phyloP scores from a whole-genome alignment of 2,329 filamentous ascomycete genomes.

The Calonectria multiphialidica region DNA sequence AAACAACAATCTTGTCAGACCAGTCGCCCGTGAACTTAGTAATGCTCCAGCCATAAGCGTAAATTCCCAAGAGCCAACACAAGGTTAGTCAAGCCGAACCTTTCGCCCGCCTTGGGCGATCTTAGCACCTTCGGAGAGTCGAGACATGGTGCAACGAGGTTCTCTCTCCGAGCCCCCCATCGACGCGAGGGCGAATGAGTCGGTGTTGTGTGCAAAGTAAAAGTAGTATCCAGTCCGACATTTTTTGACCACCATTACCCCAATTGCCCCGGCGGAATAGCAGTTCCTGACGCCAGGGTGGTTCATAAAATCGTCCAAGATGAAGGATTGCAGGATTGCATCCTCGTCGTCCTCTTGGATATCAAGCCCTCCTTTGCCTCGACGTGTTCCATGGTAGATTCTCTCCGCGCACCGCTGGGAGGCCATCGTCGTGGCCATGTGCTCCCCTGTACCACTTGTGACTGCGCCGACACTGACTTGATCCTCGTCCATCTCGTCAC shows the following conservation, averaged over 20 bases:
- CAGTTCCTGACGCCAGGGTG: slow-evolving; percentile 88
- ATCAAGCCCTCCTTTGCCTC: slow-evolving; percentile 70
- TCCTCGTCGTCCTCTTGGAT: slow-evolving; percentile 82
- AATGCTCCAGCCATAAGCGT: not conserved
- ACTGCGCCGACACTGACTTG: slow-evolving; percentile 82
- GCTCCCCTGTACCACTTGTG: slow-evolving; percentile 95
- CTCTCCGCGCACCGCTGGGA: slow-evolving; percentile 88
- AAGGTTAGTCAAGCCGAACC: slow-evolving; percentile 49
- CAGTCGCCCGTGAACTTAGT: not conserved
- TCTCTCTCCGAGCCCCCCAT: slow-evolving; percentile 84
- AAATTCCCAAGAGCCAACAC: not conserved
- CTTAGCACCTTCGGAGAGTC: slow-evolving; percentile 66
- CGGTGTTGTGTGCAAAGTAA: slow-evolving; percentile 97
- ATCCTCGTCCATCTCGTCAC: slow-evolving; percentile 76
- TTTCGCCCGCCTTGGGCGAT: slow-evolving; percentile 69
- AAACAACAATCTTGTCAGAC: not conserved
- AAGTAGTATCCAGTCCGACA: slow-evolving; percentile 80
- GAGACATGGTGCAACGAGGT: slow-evolving; percentile 90
- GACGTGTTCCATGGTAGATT: slow-evolving; percentile 78
- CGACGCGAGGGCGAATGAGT: slow-evolving; percentile 86
- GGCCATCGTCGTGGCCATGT: slow-evolving; percentile 96
- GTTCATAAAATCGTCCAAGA: slow-evolving; percentile 90
- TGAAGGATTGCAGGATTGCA: slow-evolving; percentile 79
- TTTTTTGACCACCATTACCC: slow-evolving; percentile 91
- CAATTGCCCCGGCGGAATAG: slow-evolving; percentile 87